Conservation (phyloP, 805 yeast genomes). For the Teunomyces lycoperdinae region DNA sequence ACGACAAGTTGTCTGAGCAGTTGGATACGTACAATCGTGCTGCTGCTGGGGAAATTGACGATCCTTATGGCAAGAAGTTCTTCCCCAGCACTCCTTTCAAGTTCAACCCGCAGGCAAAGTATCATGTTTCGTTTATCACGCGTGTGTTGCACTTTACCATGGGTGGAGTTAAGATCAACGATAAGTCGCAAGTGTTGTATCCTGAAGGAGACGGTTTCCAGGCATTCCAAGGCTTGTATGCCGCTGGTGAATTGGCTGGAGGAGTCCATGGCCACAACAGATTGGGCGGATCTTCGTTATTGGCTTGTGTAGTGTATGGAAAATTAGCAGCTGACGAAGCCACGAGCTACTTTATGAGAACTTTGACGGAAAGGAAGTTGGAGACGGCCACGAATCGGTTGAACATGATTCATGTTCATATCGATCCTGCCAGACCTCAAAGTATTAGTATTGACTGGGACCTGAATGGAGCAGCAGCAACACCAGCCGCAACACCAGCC, state of each 20-base stretch:
- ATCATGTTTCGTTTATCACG: slow-evolving; percentile 53
- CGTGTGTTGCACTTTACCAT: slow-evolving; percentile 64
- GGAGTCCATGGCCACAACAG: slow-evolving; percentile 46
- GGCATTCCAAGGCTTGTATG: slow-evolving; percentile 37
- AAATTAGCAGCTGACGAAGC: slow-evolving; percentile 44
- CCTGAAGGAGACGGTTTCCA: slow-evolving; percentile 19
- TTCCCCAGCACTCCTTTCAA: slow-evolving; percentile 49
- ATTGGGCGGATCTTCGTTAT: slow-evolving; percentile 41
- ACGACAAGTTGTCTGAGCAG: slow-evolving; percentile 26
- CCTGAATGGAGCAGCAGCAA: slow-evolving; percentile 1
- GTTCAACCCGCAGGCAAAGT: slow-evolving; percentile 28
- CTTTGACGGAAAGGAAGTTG: slow-evolving; percentile 16
- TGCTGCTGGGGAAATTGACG: slow-evolving; percentile 38
- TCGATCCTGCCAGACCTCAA: slow-evolving; percentile 38
- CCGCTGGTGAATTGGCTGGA: slow-evolving; percentile 47
- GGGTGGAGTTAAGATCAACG: slow-evolving; percentile 65
- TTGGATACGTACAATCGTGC: slow-evolving; percentile 41
- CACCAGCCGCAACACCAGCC: neutral
- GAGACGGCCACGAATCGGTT: slow-evolving; percentile 32
- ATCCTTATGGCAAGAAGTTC: slow-evolving; percentile 44
- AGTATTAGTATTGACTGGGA: slow-evolving; percentile 35
- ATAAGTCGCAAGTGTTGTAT: slow-evolving; percentile 37
- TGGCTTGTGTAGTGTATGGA: slow-evolving; percentile 46
- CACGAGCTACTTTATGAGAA: slow-evolving; percentile 27
- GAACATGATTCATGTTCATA: slow-evolving; percentile 42